Evolutionary conservation across 305 asterid species (phyloP).

Genomic region (Fraxinus xanthoxyloides): DNA sequence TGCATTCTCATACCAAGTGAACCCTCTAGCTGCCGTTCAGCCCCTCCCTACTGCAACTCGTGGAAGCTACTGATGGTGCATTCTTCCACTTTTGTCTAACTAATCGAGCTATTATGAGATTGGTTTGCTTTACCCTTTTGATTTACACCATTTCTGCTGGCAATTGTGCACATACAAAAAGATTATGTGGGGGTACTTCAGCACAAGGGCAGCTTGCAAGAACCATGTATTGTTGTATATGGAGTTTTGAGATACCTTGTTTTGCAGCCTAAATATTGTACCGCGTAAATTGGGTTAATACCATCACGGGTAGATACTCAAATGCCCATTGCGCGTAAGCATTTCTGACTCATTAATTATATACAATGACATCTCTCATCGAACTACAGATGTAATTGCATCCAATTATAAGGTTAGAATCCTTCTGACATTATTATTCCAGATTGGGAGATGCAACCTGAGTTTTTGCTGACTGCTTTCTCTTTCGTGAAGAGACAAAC

Average conservation of each 20-base stretch:
- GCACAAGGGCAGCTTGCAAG: not conserved
- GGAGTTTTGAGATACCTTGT: not conserved
- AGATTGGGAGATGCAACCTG: not conserved
- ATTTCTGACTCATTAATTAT: not conserved
- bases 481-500: not conserved
- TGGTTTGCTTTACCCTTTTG: not conserved
- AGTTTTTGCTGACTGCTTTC: not conserved
- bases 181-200: not conserved
- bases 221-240: not conserved
- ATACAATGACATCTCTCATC: not conserved
- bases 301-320: not conserved
- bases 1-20: conserved; percentile 90
- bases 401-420: not conserved
- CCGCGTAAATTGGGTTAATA: not conserved
- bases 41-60: conserved; percentile 50
- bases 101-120: not conserved
- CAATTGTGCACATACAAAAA: not conserved
- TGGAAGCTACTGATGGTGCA: conserved; percentile 42
- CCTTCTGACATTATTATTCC: not conserved
- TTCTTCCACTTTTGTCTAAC: conserved; percentile 1
- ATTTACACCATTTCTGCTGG: not conserved
- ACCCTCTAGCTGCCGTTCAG: conserved; percentile 92
- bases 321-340: not conserved
- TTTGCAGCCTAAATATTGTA: not conserved
- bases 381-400: not conserved